These are phyloP conservation scores for Tuctoria greenei DNA, from an alignment of 176 grass and related monocot genomes.

Conservation along the genomic window DNA sequence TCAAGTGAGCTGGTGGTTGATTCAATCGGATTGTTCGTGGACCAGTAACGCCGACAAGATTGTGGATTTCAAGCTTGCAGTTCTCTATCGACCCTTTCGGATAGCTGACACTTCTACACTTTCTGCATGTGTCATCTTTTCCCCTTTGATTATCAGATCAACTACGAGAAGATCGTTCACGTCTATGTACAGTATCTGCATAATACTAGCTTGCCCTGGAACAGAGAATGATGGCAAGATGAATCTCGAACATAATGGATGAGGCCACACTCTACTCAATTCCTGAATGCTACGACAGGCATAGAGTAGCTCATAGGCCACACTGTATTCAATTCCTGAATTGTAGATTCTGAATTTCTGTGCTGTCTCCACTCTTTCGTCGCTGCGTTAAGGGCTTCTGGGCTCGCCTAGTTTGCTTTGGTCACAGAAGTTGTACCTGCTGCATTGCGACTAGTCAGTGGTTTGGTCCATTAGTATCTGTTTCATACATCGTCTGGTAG, in stretches of 20 bases:
- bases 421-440: no score
- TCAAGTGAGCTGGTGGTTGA: background rate
- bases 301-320: background rate
- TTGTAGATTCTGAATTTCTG: background rate
- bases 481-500: background rate
- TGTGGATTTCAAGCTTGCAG: background rate
- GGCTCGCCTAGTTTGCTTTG: no score
- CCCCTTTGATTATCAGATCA: background rate
- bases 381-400: background rate
- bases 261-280: conserved; percentile 13
- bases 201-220: conserved; percentile 15
- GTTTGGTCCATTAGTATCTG: background rate
- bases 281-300: background rate
- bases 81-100: background rate
- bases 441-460: no score
- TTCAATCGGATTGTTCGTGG: background rate
- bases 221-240: conserved; percentile 3
- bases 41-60: background rate
- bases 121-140: background rate
- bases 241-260: conserved; percentile 7
- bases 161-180: background rate
- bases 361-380: background rate
- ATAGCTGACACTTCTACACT: background rate
- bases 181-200: background rate
- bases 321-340: background rate